These are phyloP conservation scores for Medicago lupulina DNA, from an alignment of 306 rosid species.

Conservation along the genomic window DNA sequence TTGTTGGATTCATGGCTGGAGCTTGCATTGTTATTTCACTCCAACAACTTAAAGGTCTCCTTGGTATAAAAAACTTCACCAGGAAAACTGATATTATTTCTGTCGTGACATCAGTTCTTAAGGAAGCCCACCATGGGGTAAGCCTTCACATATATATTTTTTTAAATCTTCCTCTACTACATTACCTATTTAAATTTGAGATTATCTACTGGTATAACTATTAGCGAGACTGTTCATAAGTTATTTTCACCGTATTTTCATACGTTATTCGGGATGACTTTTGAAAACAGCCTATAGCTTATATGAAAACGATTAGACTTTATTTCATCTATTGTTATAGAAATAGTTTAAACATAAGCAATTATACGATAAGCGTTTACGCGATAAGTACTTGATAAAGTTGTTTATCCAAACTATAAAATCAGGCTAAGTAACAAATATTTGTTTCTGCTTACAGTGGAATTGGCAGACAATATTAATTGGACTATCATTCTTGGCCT, in stretches of 20 bases:
- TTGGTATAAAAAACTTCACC: constrained; percentile 68
- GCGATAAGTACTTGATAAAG: background rate
- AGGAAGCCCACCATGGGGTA: constrained; percentile 73
- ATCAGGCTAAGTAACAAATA: constrained; percentile 1
- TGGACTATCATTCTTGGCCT: constrained; percentile 67
- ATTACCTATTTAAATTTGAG: background rate
- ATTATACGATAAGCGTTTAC: background rate
- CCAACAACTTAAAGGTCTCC: constrained; percentile 87
- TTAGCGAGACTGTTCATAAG: too few relatives aligned
- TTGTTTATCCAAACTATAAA: too few relatives aligned
- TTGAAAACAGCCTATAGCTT: too few relatives aligned
- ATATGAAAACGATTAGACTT: background rate
- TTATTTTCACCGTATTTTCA: too few relatives aligned
- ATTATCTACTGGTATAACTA: background rate
- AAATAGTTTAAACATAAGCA: background rate
- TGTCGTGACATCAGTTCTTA: constrained; percentile 68
- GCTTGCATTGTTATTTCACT: constrained; percentile 83
- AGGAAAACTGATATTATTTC: constrained; percentile 79
- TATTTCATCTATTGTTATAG: too few relatives aligned
- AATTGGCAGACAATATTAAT: constrained; percentile 82
- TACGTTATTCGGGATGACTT: too few relatives aligned
- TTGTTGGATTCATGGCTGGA: constrained; percentile 94
- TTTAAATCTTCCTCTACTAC: background rate
- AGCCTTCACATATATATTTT: constrained; percentile 8
- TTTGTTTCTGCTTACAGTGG: constrained; percentile 68